Evolutionary conservation across 331 rosid species (phyloP), one percentile per base, ranked within the genome.

Genomic region (Pyrus hybrid): DNA sequence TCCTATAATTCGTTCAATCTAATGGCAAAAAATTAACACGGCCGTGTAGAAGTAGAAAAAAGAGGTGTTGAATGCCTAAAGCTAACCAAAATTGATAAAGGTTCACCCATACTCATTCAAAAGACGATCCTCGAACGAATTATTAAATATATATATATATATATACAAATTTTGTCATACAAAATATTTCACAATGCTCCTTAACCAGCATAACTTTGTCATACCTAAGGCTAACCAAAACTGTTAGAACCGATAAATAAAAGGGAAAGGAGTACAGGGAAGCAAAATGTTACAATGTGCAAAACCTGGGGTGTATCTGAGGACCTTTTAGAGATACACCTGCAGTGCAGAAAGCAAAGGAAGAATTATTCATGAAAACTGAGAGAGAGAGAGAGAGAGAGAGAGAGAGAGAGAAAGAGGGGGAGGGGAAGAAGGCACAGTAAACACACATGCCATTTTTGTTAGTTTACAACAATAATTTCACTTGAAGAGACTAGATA

Each of bases 401-500:
- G 51, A 16, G 17, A 35, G 41, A 35, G 41, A 35, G 41, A 35
- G 41, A 35, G 43, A 35, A 1, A 35, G 43, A 35, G 43, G 0
- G 45, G 2, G 4, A 37, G 13, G 0, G 45, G 45, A 37, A 37
- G 70, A 37, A 35, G 47, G 45, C n/a, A 61, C 14, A 57, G 35
- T 73, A 45, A 63, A 45, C 70, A 43, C 12, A 43, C 69, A 73
- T 43, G 70, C 13, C 77, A 32, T 51, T 51, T 51, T 21, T 53
- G 65, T 65, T 26, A 63, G 33, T 30, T 30, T 18, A n/a, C 25
- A 45, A 57, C 70, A 22, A 21, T 69, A 37, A 16, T n/a, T 32
- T 86, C 79, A 49, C 79, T 80, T 81, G 71, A 87, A 87, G 79
- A 87, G 82, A 77, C 87, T 80, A 63, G 87, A 91, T 13, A 85